Evolutionary conservation across 345 rosid species (phyloP).

Genomic region (Sonneratia alba): DNA sequence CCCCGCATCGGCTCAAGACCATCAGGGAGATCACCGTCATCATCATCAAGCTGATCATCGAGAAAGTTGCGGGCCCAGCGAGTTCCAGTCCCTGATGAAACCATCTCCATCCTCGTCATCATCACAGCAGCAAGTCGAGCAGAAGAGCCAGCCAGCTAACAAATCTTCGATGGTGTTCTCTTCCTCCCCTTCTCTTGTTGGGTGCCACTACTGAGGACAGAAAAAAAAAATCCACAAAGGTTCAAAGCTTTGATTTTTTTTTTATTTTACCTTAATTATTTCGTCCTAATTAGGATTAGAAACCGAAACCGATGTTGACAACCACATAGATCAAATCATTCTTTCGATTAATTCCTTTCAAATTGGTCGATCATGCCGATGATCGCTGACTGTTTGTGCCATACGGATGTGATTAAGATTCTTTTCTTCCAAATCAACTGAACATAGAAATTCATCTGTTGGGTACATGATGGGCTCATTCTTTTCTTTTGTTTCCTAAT

Average conservation of each 20-base stretch:
- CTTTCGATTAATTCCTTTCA: neutral
- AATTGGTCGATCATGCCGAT: neutral
- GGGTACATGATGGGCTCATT: neutral
- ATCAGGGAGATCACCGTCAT: neutral
- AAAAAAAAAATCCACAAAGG: neutral
- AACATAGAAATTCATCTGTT: neutral
- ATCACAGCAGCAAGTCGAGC: neutral
- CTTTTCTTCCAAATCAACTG: neutral
- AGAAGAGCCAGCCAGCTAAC: constrained; percentile 4
- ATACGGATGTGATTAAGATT: neutral
- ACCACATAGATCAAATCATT: neutral
- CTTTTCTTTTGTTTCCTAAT: neutral
- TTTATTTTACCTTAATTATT: constrained; percentile 12
- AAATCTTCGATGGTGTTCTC: constrained; percentile 20
- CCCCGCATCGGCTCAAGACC: constrained; percentile 30
- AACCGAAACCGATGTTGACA: neutral
- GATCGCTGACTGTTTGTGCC: neutral
- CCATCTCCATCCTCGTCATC: neutral
- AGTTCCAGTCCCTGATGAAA: neutral
- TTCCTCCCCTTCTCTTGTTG: constrained; percentile 24
- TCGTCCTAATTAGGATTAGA: constrained; percentile 19
- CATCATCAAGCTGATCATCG: neutral
- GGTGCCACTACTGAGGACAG: constrained; percentile 29
- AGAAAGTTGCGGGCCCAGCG: neutral
- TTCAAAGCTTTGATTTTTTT: constrained; percentile 1